These are phyloP conservation scores for Phylloporus sp. DNA, from an alignment of 768 basidiomycete species.

Conservation along the genomic window DNA sequence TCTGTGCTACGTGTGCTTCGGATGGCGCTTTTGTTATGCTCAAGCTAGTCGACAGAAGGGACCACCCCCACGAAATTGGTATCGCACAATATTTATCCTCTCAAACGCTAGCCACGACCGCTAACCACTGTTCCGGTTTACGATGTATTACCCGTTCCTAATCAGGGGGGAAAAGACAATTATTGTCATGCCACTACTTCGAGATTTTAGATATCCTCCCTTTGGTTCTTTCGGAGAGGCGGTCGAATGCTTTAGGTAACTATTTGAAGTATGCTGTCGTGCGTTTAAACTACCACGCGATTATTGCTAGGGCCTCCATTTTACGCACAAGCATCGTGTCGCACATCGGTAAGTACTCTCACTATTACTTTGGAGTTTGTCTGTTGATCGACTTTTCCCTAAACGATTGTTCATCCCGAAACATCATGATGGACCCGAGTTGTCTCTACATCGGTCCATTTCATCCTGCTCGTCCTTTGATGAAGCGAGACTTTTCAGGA, in stretches of 20 bases:
- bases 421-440: conserved; percentile 32
- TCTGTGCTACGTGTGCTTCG: conserved; percentile 29
- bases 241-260: conserved; percentile 26
- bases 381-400: too few relatives aligned
- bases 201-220: conserved; percentile 11
- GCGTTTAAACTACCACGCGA: too few relatives aligned
- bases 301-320: conserved; percentile 22
- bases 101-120: background rate
- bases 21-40: conserved; percentile 27
- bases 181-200: conserved; percentile 30
- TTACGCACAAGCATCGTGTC: conserved; percentile 33
- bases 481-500: too few relatives aligned
- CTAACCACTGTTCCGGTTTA: conserved; percentile 27
- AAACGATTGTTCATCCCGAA: conserved; percentile 21
- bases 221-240: conserved; percentile 15
- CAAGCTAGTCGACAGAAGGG: conserved; percentile 18
- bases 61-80: conserved; percentile 19
- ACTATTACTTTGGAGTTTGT: too few relatives aligned
- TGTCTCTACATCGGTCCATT: conserved; percentile 12
- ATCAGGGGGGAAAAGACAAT: too few relatives aligned
- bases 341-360: conserved; percentile 34
- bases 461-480: too few relatives aligned
- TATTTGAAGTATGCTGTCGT: too few relatives aligned
- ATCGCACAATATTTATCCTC: conserved; percentile 22
- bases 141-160: conserved; percentile 8